Base-by-base conservation (phyloP, 257 asterid genomes). In the Ilex asprella region DNA sequence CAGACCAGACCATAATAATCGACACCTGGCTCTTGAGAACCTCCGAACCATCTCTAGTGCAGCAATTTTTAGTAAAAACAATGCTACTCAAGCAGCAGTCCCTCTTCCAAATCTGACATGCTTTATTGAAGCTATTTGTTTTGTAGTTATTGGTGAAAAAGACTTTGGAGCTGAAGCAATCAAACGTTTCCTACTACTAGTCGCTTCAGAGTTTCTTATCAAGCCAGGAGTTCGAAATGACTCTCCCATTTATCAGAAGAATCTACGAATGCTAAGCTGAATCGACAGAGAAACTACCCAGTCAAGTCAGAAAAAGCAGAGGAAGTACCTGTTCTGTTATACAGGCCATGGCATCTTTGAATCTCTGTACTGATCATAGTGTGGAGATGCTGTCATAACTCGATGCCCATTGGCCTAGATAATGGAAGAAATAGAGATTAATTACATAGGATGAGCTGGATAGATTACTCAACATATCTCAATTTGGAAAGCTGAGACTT, bases 321-420 rank as follows among this genome's bases (percentile, higher is more conserved):
- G 27, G 27, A 21, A 21, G 27, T 21, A 21, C 27, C 27, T 21
- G 27, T 21, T 21, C 27, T 21, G 27, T 21, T 21, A 21, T 21
- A 21, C 27, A 21, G 27, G 1, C 27, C 27, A 21, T 21, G 27
- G 27, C 27, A n/a, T n/a, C n/a, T n/a, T n/a, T n/a, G n/a, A n/a
- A 72, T 92, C 99, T 79, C 67, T 86, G 70, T 92, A 92, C 77
- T 92, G 99, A 71, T 92, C 97, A 59, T 89, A 84, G 41, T 97
- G 97, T 12, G 97, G 99, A 43, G 89, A 77, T 3, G 89, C 81
- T 12, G 95, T 83, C 99, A 93, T 93, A 63, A 85, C 95, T 16
- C 99, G 77, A 72, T 89, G 97, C 43, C 96, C 93, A 29, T 66
- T 72, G 31, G 88, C 99, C 96, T 91, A 62, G 21, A 65, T 16